phyloP scores from a whole-genome alignment of 441 rosid genomes.

The Hura crepitans region DNA sequence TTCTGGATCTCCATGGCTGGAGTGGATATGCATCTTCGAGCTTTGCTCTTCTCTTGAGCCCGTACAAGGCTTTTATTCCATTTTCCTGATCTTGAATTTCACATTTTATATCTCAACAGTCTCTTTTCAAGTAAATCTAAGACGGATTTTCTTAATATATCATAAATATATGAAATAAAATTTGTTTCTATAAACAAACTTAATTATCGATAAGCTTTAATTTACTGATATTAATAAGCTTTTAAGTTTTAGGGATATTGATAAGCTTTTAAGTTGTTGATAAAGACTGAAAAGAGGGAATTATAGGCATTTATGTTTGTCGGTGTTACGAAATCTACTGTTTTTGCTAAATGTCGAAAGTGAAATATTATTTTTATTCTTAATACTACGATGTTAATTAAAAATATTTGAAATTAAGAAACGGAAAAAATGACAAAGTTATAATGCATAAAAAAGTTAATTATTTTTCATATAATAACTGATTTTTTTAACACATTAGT shows the following conservation, averaged over 20 bases:
- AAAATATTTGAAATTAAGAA: neutral
- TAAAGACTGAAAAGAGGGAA: too few relatives aligned
- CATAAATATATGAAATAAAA: neutral
- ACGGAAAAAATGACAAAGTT: neutral
- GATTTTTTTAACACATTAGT: too few relatives aligned
- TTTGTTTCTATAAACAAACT: too few relatives aligned
- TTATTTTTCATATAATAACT: too few relatives aligned
- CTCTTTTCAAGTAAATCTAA: neutral
- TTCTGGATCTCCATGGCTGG: constrained; percentile 90
- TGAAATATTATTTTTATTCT: neutral
- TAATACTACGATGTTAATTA: neutral
- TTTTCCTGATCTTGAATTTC: constrained; percentile 15
- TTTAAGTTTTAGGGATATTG: too few relatives aligned
- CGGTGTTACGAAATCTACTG: too few relatives aligned
- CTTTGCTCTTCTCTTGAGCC: constrained; percentile 73
- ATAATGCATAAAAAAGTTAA: too few relatives aligned
- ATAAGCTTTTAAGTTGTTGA: too few relatives aligned
- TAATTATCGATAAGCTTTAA: too few relatives aligned
- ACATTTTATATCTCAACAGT: neutral
- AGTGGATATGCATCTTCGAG: constrained; percentile 71
- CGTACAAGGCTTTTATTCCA: constrained; percentile 54
- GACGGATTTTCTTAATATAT: neutral
- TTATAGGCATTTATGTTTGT: too few relatives aligned
- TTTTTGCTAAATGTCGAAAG: too few relatives aligned
- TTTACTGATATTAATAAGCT: too few relatives aligned